Conservation (phyloP, 768 basidiomycete genomes). For the Boletus rex-veris region DNA sequence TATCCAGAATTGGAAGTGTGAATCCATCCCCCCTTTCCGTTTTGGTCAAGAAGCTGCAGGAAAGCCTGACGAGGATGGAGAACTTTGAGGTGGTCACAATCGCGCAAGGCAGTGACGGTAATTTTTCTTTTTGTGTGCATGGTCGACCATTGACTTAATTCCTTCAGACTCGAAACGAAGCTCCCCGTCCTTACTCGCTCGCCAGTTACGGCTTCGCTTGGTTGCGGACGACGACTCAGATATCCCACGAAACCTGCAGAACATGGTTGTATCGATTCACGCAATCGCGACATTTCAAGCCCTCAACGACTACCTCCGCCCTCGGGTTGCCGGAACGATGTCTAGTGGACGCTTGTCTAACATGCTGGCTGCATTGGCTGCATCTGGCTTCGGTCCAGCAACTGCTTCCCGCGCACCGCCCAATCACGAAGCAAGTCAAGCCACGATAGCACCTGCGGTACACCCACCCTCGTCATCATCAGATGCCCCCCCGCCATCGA, state of each 20-base stretch:
- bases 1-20: conserved; percentile 40
- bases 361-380: conserved; percentile 88
- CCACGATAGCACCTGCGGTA: conserved; percentile 25
- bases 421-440: conserved; percentile 32
- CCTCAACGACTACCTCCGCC: conserved; percentile 92
- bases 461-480: conserved; percentile 34
- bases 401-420: conserved; percentile 37
- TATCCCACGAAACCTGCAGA: conserved; percentile 80
- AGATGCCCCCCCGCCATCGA: conserved; percentile 34
- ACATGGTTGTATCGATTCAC: conserved; percentile 95
- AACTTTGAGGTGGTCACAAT: conserved; percentile 93
- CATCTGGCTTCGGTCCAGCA: conserved; percentile 63
- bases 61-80: conserved; percentile 93
- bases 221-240: conserved; percentile 89
- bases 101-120: conserved; percentile 77
- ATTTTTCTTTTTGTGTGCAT: conserved; percentile 2
- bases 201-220: conserved; percentile 85
- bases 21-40: conserved; percentile 63
- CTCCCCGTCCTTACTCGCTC: conserved; percentile 86
- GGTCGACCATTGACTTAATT: conserved; percentile 6
- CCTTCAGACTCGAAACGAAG: conserved; percentile 79
- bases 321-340: conserved; percentile 74
- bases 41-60: conserved; percentile 94
- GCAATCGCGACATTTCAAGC: conserved; percentile 98
- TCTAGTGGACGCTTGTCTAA: conserved; percentile 67